These are phyloP conservation scores for Phytopythium kandeliae DNA, from an alignment of 352 stramenopile genomes.

Conservation along the genomic window DNA sequence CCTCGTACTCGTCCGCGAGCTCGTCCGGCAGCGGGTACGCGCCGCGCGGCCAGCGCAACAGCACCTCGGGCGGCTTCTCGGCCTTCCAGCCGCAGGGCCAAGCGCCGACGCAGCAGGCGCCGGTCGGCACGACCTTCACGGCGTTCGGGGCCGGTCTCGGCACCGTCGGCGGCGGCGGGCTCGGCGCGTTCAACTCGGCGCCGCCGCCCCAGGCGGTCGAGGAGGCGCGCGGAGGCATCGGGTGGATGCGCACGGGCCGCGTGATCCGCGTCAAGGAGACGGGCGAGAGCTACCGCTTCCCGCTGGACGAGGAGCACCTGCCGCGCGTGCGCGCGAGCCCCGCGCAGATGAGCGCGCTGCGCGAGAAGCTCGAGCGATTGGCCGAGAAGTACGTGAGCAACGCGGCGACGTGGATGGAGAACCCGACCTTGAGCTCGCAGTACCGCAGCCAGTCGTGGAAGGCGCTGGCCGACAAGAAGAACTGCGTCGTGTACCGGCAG, in stretches of 20 bases:
- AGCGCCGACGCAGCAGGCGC: no score
- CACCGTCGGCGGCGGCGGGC: no score
- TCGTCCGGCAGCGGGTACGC: constrained; percentile 8
- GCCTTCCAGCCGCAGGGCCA: constrained; percentile 29
- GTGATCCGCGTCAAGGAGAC: constrained; percentile 71
- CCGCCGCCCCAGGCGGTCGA: constrained; percentile 8
- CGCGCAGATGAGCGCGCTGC: constrained; percentile 23
- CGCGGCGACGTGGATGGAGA: constrained; percentile 59
- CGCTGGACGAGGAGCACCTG: constrained; percentile 54
- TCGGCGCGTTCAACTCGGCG: constrained; percentile 11
- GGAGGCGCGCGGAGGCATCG: constrained; percentile 34
- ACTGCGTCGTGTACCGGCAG: constrained; percentile 63
- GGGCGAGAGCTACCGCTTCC: constrained; percentile 65
- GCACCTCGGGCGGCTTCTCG: constrained; percentile 24
- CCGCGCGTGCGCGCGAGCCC: constrained; percentile 29
- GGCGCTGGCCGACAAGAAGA: constrained; percentile 59
- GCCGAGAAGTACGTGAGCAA: constrained; percentile 40
- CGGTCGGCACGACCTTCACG: constrained; percentile 7
- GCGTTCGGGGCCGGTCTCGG: background rate
- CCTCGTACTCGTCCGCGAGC: constrained; percentile 9
- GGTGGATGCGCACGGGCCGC: constrained; percentile 65
- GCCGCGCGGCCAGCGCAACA: constrained; percentile 26
- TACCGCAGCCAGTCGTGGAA: constrained; percentile 67
- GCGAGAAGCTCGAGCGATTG: constrained; percentile 21
- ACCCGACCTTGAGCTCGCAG: constrained; percentile 45